phyloP scores from a whole-genome alignment of 805 yeast genomes.

The Kuraishia capsulata region DNA sequence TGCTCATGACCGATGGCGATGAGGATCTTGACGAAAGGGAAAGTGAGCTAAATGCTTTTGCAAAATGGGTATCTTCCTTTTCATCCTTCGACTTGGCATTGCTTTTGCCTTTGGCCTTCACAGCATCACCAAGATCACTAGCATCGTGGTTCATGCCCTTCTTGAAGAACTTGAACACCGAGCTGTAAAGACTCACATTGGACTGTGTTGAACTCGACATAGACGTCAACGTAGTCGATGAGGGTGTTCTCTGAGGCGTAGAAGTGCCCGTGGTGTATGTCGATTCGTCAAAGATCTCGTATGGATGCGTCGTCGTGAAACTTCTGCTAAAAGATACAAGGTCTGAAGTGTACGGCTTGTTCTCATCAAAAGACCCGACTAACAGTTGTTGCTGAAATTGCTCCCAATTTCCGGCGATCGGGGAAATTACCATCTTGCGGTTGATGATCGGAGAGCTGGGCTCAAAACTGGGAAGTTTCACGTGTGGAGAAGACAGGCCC shows the following conservation, averaged over 20 bases:
- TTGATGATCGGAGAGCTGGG: conserved; percentile 29
- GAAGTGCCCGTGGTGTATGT: conserved; percentile 29
- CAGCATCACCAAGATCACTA: background rate
- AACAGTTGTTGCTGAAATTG: no score
- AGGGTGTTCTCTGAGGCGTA: background rate
- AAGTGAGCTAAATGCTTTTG: conserved; percentile 6
- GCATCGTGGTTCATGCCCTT: no score
- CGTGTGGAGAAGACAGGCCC: background rate
- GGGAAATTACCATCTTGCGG: conserved; percentile 36
- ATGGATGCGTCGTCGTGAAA: conserved; percentile 42
- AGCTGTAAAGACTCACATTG: conserved; percentile 4
- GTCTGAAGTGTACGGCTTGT: background rate
- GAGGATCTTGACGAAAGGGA: conserved; percentile 19
- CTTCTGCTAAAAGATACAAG: background rate
- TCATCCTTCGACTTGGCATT: background rate
- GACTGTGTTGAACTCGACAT: conserved; percentile 5
- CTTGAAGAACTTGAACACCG: conserved; percentile 19
- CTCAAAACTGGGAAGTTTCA: conserved; percentile 9
- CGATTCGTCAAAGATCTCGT: conserved; percentile 60
- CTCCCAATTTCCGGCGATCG: conserved; percentile 11
- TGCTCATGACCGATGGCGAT: conserved; percentile 17
- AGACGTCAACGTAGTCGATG: conserved; percentile 4
- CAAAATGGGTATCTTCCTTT: background rate
- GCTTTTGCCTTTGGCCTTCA: background rate
- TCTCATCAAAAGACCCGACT: background rate